Conservation (phyloP, 2,329 filamentous ascomycete species). For the Penicillium polonicum region DNA sequence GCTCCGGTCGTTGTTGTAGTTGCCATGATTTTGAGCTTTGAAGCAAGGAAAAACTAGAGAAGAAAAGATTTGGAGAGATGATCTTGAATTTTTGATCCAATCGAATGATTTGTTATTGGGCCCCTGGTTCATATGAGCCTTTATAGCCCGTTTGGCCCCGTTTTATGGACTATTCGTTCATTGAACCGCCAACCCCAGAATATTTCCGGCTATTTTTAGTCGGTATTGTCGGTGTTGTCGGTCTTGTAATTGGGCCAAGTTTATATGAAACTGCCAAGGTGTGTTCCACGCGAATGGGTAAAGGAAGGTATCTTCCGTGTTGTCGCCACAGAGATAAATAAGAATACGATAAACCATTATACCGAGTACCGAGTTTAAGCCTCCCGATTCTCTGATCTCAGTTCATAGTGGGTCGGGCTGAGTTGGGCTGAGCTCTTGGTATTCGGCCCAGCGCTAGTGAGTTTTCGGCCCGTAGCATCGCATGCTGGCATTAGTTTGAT, state of each 20-base stretch:
- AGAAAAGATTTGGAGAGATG: not conserved
- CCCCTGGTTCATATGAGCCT: not conserved
- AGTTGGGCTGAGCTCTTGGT: not conserved
- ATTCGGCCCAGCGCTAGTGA: not conserved
- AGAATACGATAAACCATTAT: not conserved
- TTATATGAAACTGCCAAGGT: not conserved
- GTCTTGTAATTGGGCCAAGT: not conserved
- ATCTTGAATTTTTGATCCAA: too few relatives aligned
- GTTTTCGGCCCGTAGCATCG: not conserved
- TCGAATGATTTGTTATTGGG: not conserved
- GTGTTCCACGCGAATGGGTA: too few relatives aligned
- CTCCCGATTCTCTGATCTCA: not conserved
- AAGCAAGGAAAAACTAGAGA: not conserved
- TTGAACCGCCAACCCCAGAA: not conserved
- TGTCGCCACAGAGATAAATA: not conserved
- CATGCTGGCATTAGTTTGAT: not conserved
- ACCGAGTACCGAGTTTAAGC: not conserved
- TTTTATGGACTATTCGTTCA: not conserved
- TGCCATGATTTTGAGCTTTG: not conserved
- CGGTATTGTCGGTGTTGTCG: not conserved
- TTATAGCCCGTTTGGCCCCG: not conserved
- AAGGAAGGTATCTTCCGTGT: not conserved
- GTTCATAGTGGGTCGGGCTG: not conserved
- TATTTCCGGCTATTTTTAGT: slow-evolving; percentile 1
- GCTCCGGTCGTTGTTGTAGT: slow-evolving; percentile 13